Conservation (phyloP, 2,329 filamentous ascomycete genomes). For the Alternaria novae-zelandiae region DNA sequence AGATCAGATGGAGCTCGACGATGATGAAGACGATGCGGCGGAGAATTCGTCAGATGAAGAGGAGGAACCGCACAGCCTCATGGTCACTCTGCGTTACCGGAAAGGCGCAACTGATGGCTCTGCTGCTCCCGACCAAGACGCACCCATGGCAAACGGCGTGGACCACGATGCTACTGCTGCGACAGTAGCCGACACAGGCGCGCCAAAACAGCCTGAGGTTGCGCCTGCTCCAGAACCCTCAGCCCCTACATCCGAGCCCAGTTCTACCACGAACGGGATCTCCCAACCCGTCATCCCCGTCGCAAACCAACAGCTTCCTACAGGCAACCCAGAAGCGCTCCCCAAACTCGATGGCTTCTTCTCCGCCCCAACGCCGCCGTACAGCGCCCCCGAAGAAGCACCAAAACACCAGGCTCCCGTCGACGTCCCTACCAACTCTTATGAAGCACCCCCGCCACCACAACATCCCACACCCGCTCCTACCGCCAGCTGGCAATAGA, state of each 20-base stretch:
- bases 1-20: constrained; percentile 67
- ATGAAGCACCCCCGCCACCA: not conserved
- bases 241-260: not conserved
- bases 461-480: not conserved
- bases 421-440: not conserved
- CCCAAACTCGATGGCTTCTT: constrained; percentile 23
- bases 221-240: not conserved
- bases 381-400: constrained; percentile 27
- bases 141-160: not conserved
- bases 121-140: not conserved
- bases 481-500: constrained; percentile 27
- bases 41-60: constrained; percentile 41
- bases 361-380: constrained; percentile 30
- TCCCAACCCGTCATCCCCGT: constrained; percentile 4
- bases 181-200: not conserved
- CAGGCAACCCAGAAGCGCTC: constrained; percentile 1
- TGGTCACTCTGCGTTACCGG: constrained; percentile 70
- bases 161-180: not conserved
- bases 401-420: constrained; percentile 5
- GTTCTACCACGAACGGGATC: constrained; percentile 9
- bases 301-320: constrained; percentile 1
- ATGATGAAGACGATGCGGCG: constrained; percentile 59
- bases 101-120: constrained; percentile 23
- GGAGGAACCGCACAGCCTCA: constrained; percentile 62
- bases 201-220: constrained; percentile 8